Base-by-base conservation (phyloP, 129 eudicot species). In the Deinandra increscens region DNA sequence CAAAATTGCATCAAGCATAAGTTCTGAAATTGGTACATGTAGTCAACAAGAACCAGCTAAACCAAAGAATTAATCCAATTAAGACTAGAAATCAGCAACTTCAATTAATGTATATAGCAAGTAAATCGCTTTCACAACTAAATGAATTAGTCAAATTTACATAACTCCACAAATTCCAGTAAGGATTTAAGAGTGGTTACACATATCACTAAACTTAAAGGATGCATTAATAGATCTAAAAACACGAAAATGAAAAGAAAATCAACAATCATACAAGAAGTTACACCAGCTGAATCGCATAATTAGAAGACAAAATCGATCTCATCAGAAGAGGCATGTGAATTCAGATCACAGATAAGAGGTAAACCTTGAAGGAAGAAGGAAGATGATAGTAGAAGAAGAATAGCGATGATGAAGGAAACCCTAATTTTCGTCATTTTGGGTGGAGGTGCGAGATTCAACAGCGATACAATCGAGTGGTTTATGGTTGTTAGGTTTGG, bases 361-460 rank as follows among this genome's bases (percentile, higher is more conserved):
- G 29, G 42, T 31, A 50, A 33, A 93, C 98, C 97, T 80, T 85
- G 92, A 58, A 89, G 86, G 43, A 84, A 79, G 23, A 88, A 87
- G 15, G 95, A 80, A 17, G 97, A 87, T 49, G 87, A 76, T 12
- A 92, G 78, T 36, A 92, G 76, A 53, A 93, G 87, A 22, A 90
- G 87, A 29, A 90, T 66, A 62, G 88, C 82, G 55, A 87, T 22
- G 54, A 83, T 42, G 75, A 85, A 77, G 72, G 71, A 83, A 85
- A 83, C 88, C 95, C 90, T 84, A 81, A 80, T 82, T 74, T 79
- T 63, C 86, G 81, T 68, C 74, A 71, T 88, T 17, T 61, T 69
- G 23, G 7, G 55, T 22, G 31, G 1, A 37, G 66, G 17, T 3
- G 42, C 48, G 50, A 75, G 67, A 58, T 42, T 42, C 66, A 75